These are phyloP conservation scores for Fusarium sp. DNA, from an alignment of 2,329 filamentous ascomycete species.

Conservation along the genomic window DNA sequence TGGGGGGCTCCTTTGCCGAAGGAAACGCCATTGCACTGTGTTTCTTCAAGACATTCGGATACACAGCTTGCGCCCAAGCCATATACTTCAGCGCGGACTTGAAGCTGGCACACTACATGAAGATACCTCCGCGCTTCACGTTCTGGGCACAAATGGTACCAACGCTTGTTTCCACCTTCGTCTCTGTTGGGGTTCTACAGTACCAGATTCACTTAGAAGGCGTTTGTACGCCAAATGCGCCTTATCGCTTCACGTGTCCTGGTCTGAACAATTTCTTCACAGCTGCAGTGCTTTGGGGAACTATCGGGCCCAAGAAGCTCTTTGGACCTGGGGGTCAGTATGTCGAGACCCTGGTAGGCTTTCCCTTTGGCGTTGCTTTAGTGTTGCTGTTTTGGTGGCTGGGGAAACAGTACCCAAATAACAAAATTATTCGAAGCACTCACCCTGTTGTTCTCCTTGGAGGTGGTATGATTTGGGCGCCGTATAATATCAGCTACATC, in stretches of 20 bases:
- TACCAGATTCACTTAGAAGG: constrained; percentile 50
- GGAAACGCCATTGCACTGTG: constrained; percentile 58
- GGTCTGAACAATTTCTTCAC: constrained; percentile 52
- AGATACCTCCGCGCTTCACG: constrained; percentile 51
- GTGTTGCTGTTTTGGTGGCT: constrained; percentile 50
- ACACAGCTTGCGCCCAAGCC: constrained; percentile 48
- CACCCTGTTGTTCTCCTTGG: constrained; percentile 55
- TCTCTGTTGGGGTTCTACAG: constrained; percentile 48
- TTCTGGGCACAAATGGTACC: constrained; percentile 50
- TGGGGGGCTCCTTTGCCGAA: constrained; percentile 54
- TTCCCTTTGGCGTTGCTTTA: constrained; percentile 50
- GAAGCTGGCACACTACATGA: constrained; percentile 57
- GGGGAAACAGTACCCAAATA: constrained; percentile 46
- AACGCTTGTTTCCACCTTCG: constrained; percentile 47
- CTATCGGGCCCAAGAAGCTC: constrained; percentile 50
- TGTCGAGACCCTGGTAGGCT: constrained; percentile 49
- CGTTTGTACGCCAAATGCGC: constrained; percentile 50
- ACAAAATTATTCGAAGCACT: constrained; percentile 48
- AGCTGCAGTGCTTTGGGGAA: constrained; percentile 54
- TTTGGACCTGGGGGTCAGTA: constrained; percentile 50
- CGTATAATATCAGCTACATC: constrained; percentile 57
- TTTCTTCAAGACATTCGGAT: constrained; percentile 57
- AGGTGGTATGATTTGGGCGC: constrained; percentile 53
- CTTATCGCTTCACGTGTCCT: constrained; percentile 51
- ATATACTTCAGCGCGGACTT: constrained; percentile 49